Evolutionary conservation across 1,284 basidiomycete species (phyloP).

Genomic region (Heterobasidion irregulare): DNA sequence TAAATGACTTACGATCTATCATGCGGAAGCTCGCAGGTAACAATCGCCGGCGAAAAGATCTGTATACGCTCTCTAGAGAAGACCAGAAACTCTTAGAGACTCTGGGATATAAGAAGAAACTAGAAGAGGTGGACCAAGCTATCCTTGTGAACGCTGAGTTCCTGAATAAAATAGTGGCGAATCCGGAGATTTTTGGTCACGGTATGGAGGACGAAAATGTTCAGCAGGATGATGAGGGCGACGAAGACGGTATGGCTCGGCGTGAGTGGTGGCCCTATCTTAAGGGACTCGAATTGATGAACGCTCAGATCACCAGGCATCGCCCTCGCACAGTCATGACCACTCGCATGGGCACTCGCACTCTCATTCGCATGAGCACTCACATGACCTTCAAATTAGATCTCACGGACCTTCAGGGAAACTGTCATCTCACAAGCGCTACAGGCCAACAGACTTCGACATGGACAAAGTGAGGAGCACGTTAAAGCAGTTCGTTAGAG

Average conservation of each 20-base stretch:
- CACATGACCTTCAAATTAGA: constrained; percentile 17
- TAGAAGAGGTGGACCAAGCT: constrained; percentile 59
- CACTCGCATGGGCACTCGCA: constrained; percentile 13
- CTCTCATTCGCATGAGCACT: constrained; percentile 19
- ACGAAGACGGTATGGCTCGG: constrained; percentile 7
- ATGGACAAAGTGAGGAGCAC: constrained; percentile 88
- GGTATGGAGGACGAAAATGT: constrained; percentile 23
- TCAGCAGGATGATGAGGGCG: constrained; percentile 21
- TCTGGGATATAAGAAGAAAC: constrained; percentile 60
- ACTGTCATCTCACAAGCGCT: constrained; percentile 19
- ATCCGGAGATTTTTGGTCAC: constrained; percentile 69
- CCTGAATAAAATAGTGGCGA: constrained; percentile 52
- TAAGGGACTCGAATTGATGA: not conserved
- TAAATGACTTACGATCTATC: not conserved
- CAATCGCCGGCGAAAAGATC: constrained; percentile 66
- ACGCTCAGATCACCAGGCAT: not conserved
- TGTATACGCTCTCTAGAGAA: constrained; percentile 48
- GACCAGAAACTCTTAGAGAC: constrained; percentile 54
- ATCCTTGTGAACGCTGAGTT: constrained; percentile 68
- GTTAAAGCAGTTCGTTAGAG: constrained; percentile 83
- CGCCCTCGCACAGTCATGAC: constrained; percentile 16
- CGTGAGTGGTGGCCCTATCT: not conserved
- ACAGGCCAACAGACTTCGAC: constrained; percentile 58
- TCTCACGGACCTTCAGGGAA: constrained; percentile 13
- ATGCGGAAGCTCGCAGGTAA: constrained; percentile 57